Percentiles rank a stretch among this genome's conserved stretches.
These are phyloP conservation scores for Graphiopsis chlorocephala DNA, from an alignment of 2,329 filamentous ascomycete genomes.

Conservation along the genomic window DNA sequence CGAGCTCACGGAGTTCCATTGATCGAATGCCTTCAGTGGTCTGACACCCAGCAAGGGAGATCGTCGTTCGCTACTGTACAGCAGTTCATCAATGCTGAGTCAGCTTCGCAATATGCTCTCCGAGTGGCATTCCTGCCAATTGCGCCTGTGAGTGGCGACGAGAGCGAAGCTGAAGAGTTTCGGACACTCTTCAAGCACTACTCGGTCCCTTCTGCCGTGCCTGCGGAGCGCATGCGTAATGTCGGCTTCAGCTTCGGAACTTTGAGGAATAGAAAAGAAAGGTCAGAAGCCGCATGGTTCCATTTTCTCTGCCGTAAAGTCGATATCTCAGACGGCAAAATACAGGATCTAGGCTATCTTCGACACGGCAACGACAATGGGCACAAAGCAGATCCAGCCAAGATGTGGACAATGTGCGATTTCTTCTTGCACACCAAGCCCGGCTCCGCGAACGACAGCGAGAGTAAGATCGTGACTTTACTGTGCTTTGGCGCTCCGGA, in stretches of 20 bases:
- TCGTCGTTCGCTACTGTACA: background rate
- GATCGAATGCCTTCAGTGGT: background rate
- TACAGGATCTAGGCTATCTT: slow-evolving; percentile 6
- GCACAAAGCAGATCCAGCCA: background rate
- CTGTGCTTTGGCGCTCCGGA: slow-evolving; percentile 3
- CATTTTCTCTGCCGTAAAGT: slow-evolving; percentile 12
- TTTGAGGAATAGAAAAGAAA: background rate
- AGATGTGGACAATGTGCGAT: slow-evolving; percentile 11
- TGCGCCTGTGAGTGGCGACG: background rate
- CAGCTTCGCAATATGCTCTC: background rate
- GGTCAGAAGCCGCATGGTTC: background rate
- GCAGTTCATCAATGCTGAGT: background rate
- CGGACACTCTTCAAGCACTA: background rate
- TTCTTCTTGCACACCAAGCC: slow-evolving; percentile 8
- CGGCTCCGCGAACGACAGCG: background rate
- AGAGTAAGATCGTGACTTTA: background rate
- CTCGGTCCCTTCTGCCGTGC: slow-evolving; percentile 5
- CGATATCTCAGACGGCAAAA: background rate
- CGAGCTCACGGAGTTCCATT: background rate
- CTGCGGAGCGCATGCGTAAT: slow-evolving; percentile 1
- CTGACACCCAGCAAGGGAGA: background rate
- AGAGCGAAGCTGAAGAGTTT: background rate
- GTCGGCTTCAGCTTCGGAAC: slow-evolving; percentile 3
- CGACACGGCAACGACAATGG: background rate
- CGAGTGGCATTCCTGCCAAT: slow-evolving; percentile 7